Evolutionary conservation across 1,284 basidiomycete genomes (phyloP).

Genomic region (Leccinum griseonigrum): DNA sequence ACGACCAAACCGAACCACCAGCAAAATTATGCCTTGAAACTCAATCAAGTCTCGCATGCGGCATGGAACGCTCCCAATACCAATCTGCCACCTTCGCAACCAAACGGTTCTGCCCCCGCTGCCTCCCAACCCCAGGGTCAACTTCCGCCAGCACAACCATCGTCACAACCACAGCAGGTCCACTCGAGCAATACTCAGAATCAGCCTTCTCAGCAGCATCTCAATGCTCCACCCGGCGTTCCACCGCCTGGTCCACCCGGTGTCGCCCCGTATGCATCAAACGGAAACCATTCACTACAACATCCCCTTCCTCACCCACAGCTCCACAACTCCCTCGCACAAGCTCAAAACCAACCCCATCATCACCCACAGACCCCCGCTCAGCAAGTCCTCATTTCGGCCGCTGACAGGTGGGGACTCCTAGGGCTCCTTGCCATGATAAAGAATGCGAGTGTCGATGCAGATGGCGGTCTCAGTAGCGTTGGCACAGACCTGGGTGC

Average conservation of each 20-base stretch:
- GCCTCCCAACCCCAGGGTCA: constrained; percentile 26
- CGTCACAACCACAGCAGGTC: constrained; percentile 37
- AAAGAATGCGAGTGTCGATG: constrained; percentile 76
- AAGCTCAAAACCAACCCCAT: constrained; percentile 32
- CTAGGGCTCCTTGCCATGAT: constrained; percentile 89
- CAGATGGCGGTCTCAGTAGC: constrained; percentile 82
- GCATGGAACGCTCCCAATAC: constrained; percentile 53
- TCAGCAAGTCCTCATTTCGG: constrained; percentile 90
- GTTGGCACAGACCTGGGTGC: constrained; percentile 93
- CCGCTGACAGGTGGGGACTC: constrained; percentile 95
- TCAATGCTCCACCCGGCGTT: constrained; percentile 56
- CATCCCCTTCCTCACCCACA: constrained; percentile 33
- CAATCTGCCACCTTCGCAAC: constrained; percentile 35
- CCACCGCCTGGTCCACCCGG: constrained; percentile 36
- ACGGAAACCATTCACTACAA: constrained; percentile 40
- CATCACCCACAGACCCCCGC: constrained; percentile 84
- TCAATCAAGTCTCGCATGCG: constrained; percentile 59
- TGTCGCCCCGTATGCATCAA: constrained; percentile 40
- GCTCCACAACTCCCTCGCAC: constrained; percentile 29
- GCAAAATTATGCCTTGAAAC: constrained; percentile 60
- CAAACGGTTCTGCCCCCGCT: constrained; percentile 25
- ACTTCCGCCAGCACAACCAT: constrained; percentile 30
- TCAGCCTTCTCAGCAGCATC: constrained; percentile 35
- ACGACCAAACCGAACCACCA: constrained; percentile 23
- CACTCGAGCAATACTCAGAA: constrained; percentile 31